These are phyloP conservation scores for Gentiana macrophylla DNA, from an alignment of 257 asterid species.

Conservation along the genomic window DNA sequence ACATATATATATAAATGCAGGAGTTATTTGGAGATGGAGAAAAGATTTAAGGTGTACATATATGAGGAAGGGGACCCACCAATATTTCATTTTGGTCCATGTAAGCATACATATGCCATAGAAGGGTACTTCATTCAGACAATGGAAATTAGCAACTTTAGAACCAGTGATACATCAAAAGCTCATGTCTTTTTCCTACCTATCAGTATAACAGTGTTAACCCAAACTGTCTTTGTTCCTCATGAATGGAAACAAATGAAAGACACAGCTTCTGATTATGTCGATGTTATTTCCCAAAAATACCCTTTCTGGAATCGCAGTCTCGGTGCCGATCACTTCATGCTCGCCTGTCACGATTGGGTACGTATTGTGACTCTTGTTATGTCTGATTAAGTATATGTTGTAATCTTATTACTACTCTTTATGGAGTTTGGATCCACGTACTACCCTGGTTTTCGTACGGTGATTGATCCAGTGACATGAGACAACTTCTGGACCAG, in stretches of 20 bases:
- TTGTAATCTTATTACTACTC: too few relatives aligned
- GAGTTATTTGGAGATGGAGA: conserved; percentile 85
- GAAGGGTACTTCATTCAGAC: conserved; percentile 92
- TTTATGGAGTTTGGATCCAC: too few relatives aligned
- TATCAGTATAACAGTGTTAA: conserved; percentile 50
- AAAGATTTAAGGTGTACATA: conserved; percentile 58
- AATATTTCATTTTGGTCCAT: conserved; percentile 63
- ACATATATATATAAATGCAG: conserved; percentile 15
- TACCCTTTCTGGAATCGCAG: conserved; percentile 69
- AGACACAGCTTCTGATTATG: conserved; percentile 27
- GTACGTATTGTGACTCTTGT: conserved; percentile 19
- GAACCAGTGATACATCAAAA: conserved; percentile 41
- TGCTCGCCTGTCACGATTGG: conserved; percentile 93
- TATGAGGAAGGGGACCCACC: conserved; percentile 70
- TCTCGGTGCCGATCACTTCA: conserved; percentile 67
- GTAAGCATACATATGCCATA: conserved; percentile 75
- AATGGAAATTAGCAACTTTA: conserved; percentile 36
- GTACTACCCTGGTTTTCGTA: too few relatives aligned
- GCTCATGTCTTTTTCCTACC: conserved; percentile 82
- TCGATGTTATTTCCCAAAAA: conserved; percentile 28
- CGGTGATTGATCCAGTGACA: too few relatives aligned
- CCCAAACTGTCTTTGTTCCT: conserved; percentile 38
- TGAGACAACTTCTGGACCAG: too few relatives aligned
- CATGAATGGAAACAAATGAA: conserved; percentile 36
- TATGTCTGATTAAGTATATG: too few relatives aligned